Percentiles rank a stretch among this genome's conserved stretches.
These are phyloP conservation scores for Penicillium oxalicum DNA, from an alignment of 2,329 filamentous ascomycete species.

Conservation along the genomic window DNA sequence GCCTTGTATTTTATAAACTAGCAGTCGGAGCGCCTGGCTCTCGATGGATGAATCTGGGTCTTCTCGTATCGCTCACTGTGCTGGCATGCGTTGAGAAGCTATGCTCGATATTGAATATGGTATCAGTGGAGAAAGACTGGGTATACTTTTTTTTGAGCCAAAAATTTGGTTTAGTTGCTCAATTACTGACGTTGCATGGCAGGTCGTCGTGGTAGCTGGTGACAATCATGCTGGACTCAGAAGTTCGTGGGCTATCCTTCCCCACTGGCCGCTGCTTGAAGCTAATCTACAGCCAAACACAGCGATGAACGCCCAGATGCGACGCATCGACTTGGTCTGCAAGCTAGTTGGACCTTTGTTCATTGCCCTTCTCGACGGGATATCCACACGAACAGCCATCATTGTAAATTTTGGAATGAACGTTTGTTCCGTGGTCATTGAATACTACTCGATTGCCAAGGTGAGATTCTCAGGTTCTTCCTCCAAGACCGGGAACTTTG, in stretches of 20 bases:
- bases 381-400: constrained; percentile 40
- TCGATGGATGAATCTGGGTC: constrained; percentile 12
- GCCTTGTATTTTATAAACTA: constrained; percentile 34
- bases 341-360: constrained; percentile 49
- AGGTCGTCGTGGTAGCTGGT: constrained; percentile 11
- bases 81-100: constrained; percentile 64
- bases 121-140: constrained; percentile 66
- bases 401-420: constrained; percentile 43
- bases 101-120: constrained; percentile 55
- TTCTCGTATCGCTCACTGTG: constrained; percentile 28
- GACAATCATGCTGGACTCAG: constrained; percentile 1
- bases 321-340: constrained; percentile 50
- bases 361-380: constrained; percentile 42
- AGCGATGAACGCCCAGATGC: constrained; percentile 36
- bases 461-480: background rate
- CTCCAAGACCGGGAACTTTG: background rate
- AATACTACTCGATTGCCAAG: constrained; percentile 30
- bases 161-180: too few species aligned
- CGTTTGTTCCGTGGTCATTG: constrained; percentile 27
- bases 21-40: background rate
- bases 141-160: constrained; percentile 25
- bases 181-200: background rate
- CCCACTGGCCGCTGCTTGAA: background rate
- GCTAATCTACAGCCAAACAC: background rate
- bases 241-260: background rate